Evolutionary conservation across 371 early-diverging fungal species (phyloP), one percentile per base, ranked within the genome.

Genomic region (Mortierella sp.): DNA sequence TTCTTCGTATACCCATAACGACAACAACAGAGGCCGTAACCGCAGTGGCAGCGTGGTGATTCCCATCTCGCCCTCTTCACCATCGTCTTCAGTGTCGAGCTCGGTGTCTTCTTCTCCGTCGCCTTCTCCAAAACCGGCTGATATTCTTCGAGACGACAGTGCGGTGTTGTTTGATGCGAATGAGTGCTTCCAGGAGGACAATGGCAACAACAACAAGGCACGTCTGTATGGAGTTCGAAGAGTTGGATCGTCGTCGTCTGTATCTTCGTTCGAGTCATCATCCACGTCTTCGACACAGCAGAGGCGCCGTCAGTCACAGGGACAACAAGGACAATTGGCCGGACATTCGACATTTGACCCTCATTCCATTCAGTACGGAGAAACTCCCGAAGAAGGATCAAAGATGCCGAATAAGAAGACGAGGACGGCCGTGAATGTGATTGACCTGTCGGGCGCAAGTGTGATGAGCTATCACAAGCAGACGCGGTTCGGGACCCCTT

Each of bases 391-490:
- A 53, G 50, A 53, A n/a, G 24, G 44, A 45, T 55, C 2, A 41
- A n/a, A n/a, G n/a, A n/a, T n/a, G n/a, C n/a, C n/a, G 34, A 39
- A 34, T 2, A 45, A 34, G 37, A 61, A 40, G 44, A 39, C 14
- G 13, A 40, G 41, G 14, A 40, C 74, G 22, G 45, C 29, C 0
- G 80, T 80, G 50, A 80, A 75, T 19, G 80, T 80, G 24, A 52
- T 80, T 26, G 73, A 80, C 34, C 63, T 80, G 10, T 76, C 76
- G 2, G 80, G 80, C 34, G 2, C 26, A 0, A 68, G 61, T 26
- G 69, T 75, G 34, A 41, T 66, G 69, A 75, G 80, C 24, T 79
- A 31, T 22, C 76, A 79, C 44, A 75, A 71, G 45, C 71, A 69
- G 31, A 55, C 29, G 16, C 69, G 71, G 58, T 44, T 71, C 34